Conservation (phyloP, 495 filamentous ascomycete species). For the Thermochaetoides thermophila region DNA sequence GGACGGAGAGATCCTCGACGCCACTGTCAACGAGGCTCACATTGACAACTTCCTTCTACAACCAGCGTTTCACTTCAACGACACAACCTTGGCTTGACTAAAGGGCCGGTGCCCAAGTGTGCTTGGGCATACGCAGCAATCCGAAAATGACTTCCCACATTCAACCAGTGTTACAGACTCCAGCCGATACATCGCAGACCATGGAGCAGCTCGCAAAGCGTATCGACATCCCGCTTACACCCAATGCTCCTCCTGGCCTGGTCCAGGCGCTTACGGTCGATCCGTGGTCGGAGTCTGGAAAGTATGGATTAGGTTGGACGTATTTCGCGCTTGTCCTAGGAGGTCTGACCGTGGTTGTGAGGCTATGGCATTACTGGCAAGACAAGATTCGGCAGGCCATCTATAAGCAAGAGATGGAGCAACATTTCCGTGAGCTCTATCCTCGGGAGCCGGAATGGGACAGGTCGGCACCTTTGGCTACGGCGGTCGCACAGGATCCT, state of each 20-base stretch:
- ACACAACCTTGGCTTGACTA: background rate
- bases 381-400: constrained; percentile 77
- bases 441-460: constrained; percentile 45
- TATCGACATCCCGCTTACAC: constrained; percentile 55
- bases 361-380: constrained; percentile 71
- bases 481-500: constrained; percentile 38
- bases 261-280: constrained; percentile 62
- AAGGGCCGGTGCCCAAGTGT: constrained; percentile 1
- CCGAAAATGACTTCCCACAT: constrained; percentile 17
- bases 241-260: constrained; percentile 53
- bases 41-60: too few species aligned
- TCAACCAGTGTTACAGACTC: constrained; percentile 10
- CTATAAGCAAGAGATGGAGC: constrained; percentile 56
- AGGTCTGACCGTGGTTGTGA: constrained; percentile 43
- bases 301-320: constrained; percentile 78
- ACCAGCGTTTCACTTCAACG: background rate
- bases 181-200: constrained; percentile 12
- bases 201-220: constrained; percentile 45
- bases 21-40: too few species aligned
- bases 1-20: too few species aligned
- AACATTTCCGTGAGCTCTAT: constrained; percentile 38
- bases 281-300: constrained; percentile 65
- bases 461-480: constrained; percentile 51
- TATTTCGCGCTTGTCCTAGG: constrained; percentile 68
- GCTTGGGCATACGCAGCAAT: constrained; percentile 1